Conservation (phyloP, 225 moss, liverwort and hornwort species). For the Bryum argenteum region DNA sequence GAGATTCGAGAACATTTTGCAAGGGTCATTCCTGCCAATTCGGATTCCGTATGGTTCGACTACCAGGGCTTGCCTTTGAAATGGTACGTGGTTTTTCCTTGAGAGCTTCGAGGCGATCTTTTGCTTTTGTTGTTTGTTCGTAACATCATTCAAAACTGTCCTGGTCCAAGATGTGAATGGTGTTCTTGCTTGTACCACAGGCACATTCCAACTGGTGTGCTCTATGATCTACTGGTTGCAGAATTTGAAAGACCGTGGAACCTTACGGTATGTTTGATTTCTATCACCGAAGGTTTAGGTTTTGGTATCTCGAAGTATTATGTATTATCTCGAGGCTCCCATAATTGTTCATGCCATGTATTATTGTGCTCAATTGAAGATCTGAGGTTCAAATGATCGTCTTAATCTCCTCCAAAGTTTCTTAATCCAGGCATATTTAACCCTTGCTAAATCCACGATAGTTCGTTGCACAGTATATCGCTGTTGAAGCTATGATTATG, state of each 20-base stretch:
- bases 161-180: constrained; percentile 10
- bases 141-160: not conserved
- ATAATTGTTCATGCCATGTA: not conserved
- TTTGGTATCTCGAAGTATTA: too few relatives aligned
- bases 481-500: not conserved
- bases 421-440: too few relatives aligned
- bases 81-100: constrained; percentile 51
- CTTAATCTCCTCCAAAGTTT: constrained; percentile 11
- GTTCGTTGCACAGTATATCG: not conserved
- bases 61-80: constrained; percentile 90
- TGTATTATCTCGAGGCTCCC: too few relatives aligned
- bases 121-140: not conserved
- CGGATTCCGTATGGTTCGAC: constrained; percentile 95
- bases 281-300: not conserved
- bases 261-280: constrained; percentile 63
- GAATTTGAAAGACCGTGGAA: constrained; percentile 98
- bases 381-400: not conserved
- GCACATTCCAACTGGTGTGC: constrained; percentile 97
- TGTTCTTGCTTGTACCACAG: constrained; percentile 42
- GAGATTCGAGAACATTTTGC: constrained; percentile 81
- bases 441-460: too few relatives aligned
- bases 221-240: constrained; percentile 89
- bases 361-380: not conserved
- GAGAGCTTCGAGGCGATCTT: constrained; percentile 18
- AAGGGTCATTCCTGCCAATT: constrained; percentile 66